These are phyloP conservation scores for Panicum virgatum DNA, from an alignment of 202 grass and related monocot species.

Conservation along the genomic window DNA sequence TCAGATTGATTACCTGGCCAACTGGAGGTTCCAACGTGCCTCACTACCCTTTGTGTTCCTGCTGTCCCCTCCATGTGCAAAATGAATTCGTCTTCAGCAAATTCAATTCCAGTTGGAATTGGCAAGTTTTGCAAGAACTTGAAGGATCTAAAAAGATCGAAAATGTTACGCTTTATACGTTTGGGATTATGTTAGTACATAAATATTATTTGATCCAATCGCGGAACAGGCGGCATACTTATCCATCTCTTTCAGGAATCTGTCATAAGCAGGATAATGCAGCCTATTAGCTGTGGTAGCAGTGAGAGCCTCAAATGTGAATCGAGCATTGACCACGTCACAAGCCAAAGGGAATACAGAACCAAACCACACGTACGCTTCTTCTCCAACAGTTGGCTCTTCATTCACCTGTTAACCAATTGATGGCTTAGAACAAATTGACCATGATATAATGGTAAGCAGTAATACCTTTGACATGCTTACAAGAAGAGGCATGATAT, in stretches of 20 bases:
- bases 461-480: constrained; percentile 22
- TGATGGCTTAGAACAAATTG: constrained; percentile 9
- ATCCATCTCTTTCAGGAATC: constrained; percentile 89
- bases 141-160: constrained; percentile 46
- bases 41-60: constrained; percentile 76
- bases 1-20: constrained; percentile 67
- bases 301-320: constrained; percentile 89
- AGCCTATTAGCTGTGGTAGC: constrained; percentile 66
- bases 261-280: constrained; percentile 91
- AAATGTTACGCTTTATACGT: neutral
- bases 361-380: constrained; percentile 88
- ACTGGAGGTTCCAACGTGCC: constrained; percentile 68
- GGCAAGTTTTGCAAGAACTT: constrained; percentile 59
- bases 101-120: constrained; percentile 66
- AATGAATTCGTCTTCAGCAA: constrained; percentile 79
- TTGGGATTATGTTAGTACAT: neutral
- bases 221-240: constrained; percentile 52
- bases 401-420: constrained; percentile 66
- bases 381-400: constrained; percentile 77
- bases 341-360: constrained; percentile 79
- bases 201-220: neutral
- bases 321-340: constrained; percentile 84
- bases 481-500: constrained; percentile 97
- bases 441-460: neutral
- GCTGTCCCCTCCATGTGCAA: constrained; percentile 77